Evolutionary conservation across 129 eudicot genomes (phyloP).

Genomic region (Chrysanthemum seticuspe): DNA sequence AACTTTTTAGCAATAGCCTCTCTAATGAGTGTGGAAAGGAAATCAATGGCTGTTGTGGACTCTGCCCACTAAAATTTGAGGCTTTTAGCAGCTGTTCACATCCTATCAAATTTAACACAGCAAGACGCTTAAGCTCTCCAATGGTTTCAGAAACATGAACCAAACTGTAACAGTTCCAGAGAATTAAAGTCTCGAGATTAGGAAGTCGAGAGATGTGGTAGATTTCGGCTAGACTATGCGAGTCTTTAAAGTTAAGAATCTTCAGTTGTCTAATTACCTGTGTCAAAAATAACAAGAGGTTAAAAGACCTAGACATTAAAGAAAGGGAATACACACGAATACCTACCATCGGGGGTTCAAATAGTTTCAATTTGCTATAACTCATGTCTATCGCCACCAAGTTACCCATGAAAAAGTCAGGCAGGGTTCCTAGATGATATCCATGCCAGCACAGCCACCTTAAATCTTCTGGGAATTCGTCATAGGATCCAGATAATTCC

Average conservation of each 20-base stretch:
- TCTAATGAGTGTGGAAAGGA: background rate
- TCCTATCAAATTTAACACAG: background rate
- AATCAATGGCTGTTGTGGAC: background rate
- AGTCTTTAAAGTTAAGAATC: constrained; percentile 35
- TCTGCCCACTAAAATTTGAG: background rate
- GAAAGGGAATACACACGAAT: background rate
- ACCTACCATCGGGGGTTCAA: constrained; percentile 33
- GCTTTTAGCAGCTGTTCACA: constrained; percentile 9
- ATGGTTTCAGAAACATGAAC: constrained; percentile 31
- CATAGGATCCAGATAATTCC: constrained; percentile 18
- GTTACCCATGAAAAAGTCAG: constrained; percentile 26
- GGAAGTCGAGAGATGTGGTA: constrained; percentile 17
- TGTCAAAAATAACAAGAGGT: too few species aligned
- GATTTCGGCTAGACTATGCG: constrained; percentile 5
- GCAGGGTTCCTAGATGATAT: constrained; percentile 22
- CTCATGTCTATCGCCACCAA: constrained; percentile 35
- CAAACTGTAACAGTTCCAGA: constrained; percentile 20
- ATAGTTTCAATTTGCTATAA: constrained; percentile 23
- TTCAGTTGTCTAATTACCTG: constrained; percentile 29
- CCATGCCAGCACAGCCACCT: constrained; percentile 38
- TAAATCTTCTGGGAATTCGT: constrained; percentile 26
- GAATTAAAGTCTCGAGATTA: constrained; percentile 21
- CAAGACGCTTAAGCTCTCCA: constrained; percentile 12
- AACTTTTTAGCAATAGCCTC: background rate
- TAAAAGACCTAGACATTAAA: background rate